These are phyloP conservation scores for Aspergillus bertholletiae DNA, from an alignment of 495 filamentous ascomycete species.

Conservation along the genomic window DNA sequence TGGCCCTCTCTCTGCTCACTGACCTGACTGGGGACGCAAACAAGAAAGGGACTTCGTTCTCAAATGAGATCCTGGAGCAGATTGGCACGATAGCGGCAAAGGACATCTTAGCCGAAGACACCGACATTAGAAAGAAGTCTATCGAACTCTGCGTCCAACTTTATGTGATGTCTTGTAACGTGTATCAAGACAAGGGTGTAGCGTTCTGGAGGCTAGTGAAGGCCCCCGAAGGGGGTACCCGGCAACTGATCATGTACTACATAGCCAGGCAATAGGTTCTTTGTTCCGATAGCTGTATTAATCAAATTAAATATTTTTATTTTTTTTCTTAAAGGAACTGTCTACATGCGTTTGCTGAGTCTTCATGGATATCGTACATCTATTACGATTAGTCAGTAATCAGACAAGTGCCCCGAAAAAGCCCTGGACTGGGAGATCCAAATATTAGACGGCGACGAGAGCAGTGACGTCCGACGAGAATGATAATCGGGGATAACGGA, in stretches of 20 bases:
- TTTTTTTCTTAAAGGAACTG: no score
- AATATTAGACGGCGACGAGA: not conserved
- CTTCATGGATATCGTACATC: no score
- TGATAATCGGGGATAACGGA: not conserved
- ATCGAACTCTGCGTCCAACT: conserved; percentile 74
- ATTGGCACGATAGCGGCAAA: conserved; percentile 54
- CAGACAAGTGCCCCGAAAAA: not conserved
- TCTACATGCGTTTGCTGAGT: no score
- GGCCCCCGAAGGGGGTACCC: no score
- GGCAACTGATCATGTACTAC: no score
- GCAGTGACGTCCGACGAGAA: not conserved
- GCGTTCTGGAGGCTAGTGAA: no score
- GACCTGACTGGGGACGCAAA: conserved; percentile 29
- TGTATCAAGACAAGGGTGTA: no score
- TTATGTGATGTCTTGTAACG: conserved; percentile 59
- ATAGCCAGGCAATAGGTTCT: no score
- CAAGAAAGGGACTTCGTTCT: conserved; percentile 18
- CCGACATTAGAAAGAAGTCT: conserved; percentile 75
- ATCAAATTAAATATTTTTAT: no score
- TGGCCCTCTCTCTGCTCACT: conserved; percentile 60
- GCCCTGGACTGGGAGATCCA: not conserved
- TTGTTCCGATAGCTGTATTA: no score
- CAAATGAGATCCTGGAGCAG: conserved; percentile 21
- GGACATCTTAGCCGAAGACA: conserved; percentile 67
- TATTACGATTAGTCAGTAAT: no score